Base-by-base conservation (phyloP, 2,329 filamentous ascomycete genomes). In the Arthrobotrys musiformis region DNA sequence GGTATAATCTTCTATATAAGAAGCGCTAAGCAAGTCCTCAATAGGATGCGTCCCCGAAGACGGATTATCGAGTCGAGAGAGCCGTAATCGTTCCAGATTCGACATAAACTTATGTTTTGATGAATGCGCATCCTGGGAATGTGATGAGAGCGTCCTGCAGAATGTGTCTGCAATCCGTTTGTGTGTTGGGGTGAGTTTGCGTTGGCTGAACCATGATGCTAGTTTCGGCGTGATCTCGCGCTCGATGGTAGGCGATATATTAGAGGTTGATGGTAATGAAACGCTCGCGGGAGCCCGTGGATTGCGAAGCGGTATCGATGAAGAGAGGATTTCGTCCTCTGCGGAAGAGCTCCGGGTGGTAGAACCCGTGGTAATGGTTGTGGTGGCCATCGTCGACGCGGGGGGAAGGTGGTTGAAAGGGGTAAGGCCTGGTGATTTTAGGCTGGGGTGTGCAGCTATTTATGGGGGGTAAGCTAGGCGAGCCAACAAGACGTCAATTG, bases 161-260 rank as follows among this genome's bases (percentile, higher is more conserved):
- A 77, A 77, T 48, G 58, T 42, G 33, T 70, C 33, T 11, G 66
- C 73, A 30, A 77, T 77, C 22, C 66, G 66, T 33, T 70, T 77
- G 73, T 77, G 73, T 11, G 73, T 70, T 42, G 64, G 50, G 15
- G 60, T 70, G 0, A 77, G 44, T 1, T 15, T 26, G 37, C 22
- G 64, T 37, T 74, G 61, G 13, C 40, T 24, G 61, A 77, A 67
- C 73, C 73, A 77, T 35, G 66, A 44, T 19, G 50, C 37, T 13
- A 67, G 42, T 22, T 52, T 63, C 11, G 72, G 72, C 5, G 72
- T 19, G 66, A 26, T 2, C 44, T 63, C 11, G 72, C 33, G 46
- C n/a, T n/a, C n/a, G n/a, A n/a, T n/a, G n/a, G n/a, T n/a, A n/a
- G n/a, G n/a, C n/a, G n/a, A n/a, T n/a, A n/a, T n/a, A n/a, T n/a